Base-by-base conservation (phyloP, 2,329 filamentous ascomycete species). In the Aspergillus sclerotialis region DNA sequence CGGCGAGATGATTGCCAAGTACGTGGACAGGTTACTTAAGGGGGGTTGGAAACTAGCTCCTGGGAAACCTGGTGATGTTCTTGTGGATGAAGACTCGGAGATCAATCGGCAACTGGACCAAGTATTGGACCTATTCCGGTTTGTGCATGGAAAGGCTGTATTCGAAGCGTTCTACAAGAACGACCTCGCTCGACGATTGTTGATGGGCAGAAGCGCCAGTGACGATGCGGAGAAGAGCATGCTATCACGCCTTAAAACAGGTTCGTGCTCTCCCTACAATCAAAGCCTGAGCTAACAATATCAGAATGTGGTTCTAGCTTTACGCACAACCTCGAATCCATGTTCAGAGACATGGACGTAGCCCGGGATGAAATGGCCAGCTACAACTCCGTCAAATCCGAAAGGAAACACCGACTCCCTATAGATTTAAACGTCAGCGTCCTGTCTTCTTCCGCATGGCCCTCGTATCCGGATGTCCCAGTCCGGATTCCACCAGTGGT, bases 161-260 rank as follows among this genome's bases (percentile, higher is more conserved):
- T 98, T 99, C 44, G 92, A 98, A 58, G 90, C 92, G 1, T 98
- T 98, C 58, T 99, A 99, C 74, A 98, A 98, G 69, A 94, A 92
- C 53, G 92, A 96, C 54, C 73, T 99, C 32, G 90, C 93, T 1
- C 77, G 89, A 11, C 77, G 92, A 30, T 67, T 99, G 27, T 72
- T 99, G 36, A 89, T 96, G 86, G 83, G 82, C 25, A 78, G 89
- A 44, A 95, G 88, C 56, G 89, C 90, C 14, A 95, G 87, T 54
- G 84, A 90, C 36, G 92, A 98, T 61, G 90, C 92, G 0, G 93
- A 98, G 65, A 78, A 89, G 43, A 94, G 84, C 63, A 98, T 98
- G 92, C 74, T 98, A 30, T 74, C 84, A 16, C 86, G 93, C 46
- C 72, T 98, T 17, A 90, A 92, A 64, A 84, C 80, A 46, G 72